Evolutionary conservation across 2,329 filamentous ascomycete genomes (phyloP), one percentile per base, ranked within the genome.

Genomic region (Plenodomus biglobosus): DNA sequence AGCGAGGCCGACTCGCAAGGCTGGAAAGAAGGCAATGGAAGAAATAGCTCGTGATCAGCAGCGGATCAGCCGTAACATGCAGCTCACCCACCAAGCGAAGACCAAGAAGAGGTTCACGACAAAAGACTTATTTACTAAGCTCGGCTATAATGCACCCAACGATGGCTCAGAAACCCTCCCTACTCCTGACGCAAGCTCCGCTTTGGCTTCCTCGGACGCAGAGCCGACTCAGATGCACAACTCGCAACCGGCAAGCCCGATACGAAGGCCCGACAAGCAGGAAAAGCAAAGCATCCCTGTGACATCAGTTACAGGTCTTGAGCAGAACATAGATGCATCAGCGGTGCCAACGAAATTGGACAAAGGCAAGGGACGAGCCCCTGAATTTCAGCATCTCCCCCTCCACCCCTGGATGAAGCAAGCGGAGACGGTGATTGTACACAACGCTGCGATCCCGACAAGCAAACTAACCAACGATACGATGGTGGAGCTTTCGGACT

Each of bases 21-120:
- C 94, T 0, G 92, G 92, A 76, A 97, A 92, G 75, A 96, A 91
- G 73, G 94, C 94, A 0, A 70, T 96, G 36, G 90, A 96, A 67
- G 92, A 97, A 59, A 96, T 99, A 87, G 87, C 88, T 61, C 84
- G 90, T 8, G 94, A 99, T 73, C 96, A 92, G 1, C 94, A 99
- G 75, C 85, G 94, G 22, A 83, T 99, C 75, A 86, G 84, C 58
- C 83, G 94, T 57, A 95, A 88, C 66, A 88, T 96, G 83, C 92
- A 97, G 71, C 80, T 99, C 40, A 84, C 88, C 1, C 92, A 97
- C 70, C 86, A 96, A 67, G 88, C 90, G 19, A 90, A 86, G 74
- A 76, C 90, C 1, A 92, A 88, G 72, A 97, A 94, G 78, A 95
- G 90, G 75, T 88, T 96, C 56, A 85, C 86, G 6, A 94, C 92